phyloP scores from a whole-genome alignment of 495 filamentous ascomycete genomes.

The Rusavskia elegans region DNA sequence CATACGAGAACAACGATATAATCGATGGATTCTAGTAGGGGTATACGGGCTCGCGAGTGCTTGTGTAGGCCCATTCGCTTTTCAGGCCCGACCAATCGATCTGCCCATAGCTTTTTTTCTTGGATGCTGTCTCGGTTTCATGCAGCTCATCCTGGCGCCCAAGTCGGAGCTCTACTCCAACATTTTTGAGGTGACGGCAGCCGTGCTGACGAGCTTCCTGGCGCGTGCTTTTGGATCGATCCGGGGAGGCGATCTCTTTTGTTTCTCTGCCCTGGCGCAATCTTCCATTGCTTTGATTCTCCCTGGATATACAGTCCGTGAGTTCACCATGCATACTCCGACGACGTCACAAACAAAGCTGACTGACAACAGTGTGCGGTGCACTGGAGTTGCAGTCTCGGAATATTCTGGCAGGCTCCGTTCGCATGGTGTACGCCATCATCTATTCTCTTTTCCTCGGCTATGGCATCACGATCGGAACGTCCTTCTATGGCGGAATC shows the following conservation, averaged over 20 bases:
- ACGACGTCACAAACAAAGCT: too few species aligned
- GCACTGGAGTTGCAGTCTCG: slow-evolving; percentile 77
- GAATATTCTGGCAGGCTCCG: slow-evolving; percentile 75
- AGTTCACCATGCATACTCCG: too few species aligned
- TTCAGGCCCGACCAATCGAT: slow-evolving; percentile 73
- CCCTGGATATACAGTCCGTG: slow-evolving; percentile 68
- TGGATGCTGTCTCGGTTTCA: slow-evolving; percentile 62
- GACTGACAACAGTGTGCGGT: slow-evolving; percentile 30
- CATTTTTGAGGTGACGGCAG: slow-evolving; percentile 80
- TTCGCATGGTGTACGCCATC: slow-evolving; percentile 90
- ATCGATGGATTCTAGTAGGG: slow-evolving; percentile 54
- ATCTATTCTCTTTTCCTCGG: slow-evolving; percentile 92
- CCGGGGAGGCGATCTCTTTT: slow-evolving; percentile 49
- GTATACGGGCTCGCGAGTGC: slow-evolving; percentile 78
- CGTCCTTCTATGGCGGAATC: slow-evolving; percentile 72
- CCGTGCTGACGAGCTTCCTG: slow-evolving; percentile 78
- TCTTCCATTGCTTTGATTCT: slow-evolving; percentile 84
- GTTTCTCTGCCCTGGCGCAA: slow-evolving; percentile 85
- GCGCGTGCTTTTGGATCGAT: slow-evolving; percentile 81
- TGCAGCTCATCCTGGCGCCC: slow-evolving; percentile 70
- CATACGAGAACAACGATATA: slow-evolving; percentile 44
- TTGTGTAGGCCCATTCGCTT: slow-evolving; percentile 73
- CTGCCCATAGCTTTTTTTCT: slow-evolving; percentile 77
- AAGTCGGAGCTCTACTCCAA: slow-evolving; percentile 64
- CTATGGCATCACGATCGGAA: slow-evolving; percentile 93